phyloP scores from a whole-genome alignment of 306 rosid genomes.

The Prosopis cineraria region DNA sequence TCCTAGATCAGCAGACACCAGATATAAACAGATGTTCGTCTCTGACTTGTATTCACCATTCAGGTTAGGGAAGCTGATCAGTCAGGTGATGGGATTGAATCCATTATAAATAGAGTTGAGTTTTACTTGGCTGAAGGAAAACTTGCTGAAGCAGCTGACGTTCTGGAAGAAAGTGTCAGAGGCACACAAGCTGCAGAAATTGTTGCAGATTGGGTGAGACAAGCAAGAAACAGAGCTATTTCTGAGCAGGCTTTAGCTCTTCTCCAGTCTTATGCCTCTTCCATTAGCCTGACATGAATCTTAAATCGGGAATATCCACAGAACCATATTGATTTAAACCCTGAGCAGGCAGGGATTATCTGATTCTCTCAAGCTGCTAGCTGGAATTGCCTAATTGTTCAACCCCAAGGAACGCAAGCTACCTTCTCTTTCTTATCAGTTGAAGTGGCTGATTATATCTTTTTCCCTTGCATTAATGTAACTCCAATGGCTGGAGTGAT shows the following conservation, averaged over 20 bases:
- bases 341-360: constrained; percentile 32
- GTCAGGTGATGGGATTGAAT: constrained; percentile 87
- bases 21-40: constrained; percentile 27
- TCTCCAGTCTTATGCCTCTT: constrained; percentile 80
- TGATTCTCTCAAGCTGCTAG: constrained; percentile 32
- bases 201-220: constrained; percentile 71
- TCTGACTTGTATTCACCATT: constrained; percentile 32
- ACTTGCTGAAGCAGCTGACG: constrained; percentile 82
- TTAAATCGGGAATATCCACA: constrained; percentile 32
- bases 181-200: constrained; percentile 77
- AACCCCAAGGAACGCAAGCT: constrained; percentile 33
- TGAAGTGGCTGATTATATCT: constrained; percentile 28
- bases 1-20: not conserved
- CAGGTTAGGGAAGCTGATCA: constrained; percentile 78
- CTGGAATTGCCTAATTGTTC: constrained; percentile 28
- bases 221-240: constrained; percentile 89
- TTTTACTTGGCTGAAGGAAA: constrained; percentile 82
- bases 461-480: constrained; percentile 26
- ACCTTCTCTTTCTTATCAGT: constrained; percentile 33
- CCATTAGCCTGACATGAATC: constrained; percentile 63
- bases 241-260: constrained; percentile 90
- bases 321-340: constrained; percentile 36
- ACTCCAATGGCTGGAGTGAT: constrained; percentile 30
- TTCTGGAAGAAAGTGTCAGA: constrained; percentile 81
- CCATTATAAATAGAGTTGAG: constrained; percentile 80